phyloP scores from a whole-genome alignment of 805 yeast species.

The Barnettozyma pratensis region DNA sequence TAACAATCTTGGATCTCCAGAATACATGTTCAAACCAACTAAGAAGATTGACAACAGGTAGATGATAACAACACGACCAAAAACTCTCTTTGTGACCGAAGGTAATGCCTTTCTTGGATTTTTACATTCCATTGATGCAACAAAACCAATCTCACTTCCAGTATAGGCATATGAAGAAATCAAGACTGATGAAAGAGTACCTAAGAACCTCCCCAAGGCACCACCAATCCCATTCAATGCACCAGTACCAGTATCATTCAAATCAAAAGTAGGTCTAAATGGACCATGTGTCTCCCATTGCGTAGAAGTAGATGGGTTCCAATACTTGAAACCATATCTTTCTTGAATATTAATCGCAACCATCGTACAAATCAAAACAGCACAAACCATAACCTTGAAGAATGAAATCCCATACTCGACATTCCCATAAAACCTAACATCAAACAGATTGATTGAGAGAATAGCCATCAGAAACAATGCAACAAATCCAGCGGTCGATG shows the following conservation, averaged over 20 bases:
- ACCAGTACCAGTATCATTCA: constrained; percentile 55
- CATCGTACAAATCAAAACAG: constrained; percentile 57
- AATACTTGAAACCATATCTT: constrained; percentile 61
- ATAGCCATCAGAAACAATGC: constrained; percentile 48
- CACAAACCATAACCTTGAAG: constrained; percentile 47
- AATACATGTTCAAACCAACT: constrained; percentile 66
- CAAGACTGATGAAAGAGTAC: constrained; percentile 54
- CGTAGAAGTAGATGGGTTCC: constrained; percentile 54
- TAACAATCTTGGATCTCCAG: constrained; percentile 71
- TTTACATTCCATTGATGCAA: constrained; percentile 83
- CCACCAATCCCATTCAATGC: constrained; percentile 56
- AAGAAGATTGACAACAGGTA: constrained; percentile 64
- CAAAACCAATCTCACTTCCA: constrained; percentile 78
- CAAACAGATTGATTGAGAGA: constrained; percentile 51
- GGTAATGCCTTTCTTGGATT: constrained; percentile 77
- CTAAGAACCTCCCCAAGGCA: constrained; percentile 51
- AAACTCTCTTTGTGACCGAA: constrained; percentile 68
- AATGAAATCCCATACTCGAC: constrained; percentile 60
- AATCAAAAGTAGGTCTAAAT: constrained; percentile 68
- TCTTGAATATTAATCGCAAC: constrained; percentile 49
- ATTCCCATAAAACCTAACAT: constrained; percentile 72
- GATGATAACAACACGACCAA: constrained; percentile 62
- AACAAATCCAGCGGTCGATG: constrained; percentile 59
- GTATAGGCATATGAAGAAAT: constrained; percentile 72
- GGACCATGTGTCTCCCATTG: constrained; percentile 53